phyloP scores from a whole-genome alignment of 1,284 basidiomycete species.

The Malassezia nana region DNA sequence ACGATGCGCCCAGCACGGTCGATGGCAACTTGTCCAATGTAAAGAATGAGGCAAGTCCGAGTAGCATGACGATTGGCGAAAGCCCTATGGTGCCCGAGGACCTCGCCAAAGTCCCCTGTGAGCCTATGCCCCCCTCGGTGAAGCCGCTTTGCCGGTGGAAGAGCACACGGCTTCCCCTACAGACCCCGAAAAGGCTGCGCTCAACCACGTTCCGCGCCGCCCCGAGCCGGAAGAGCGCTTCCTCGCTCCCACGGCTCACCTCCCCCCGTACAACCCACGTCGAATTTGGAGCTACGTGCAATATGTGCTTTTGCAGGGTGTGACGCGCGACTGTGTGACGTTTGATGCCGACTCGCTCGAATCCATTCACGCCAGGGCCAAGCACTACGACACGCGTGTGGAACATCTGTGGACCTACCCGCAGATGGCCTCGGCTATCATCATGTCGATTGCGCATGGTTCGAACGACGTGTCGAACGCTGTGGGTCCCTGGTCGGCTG shows the following conservation, averaged over 20 bases:
- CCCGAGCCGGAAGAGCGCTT: constrained; percentile 6
- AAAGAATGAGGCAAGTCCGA: no score
- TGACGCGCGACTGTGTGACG: background rate
- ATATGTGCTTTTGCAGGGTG: background rate
- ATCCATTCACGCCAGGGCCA: constrained; percentile 21
- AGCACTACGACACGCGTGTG: constrained; percentile 25
- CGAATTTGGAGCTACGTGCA: background rate
- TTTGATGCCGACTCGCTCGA: constrained; percentile 17
- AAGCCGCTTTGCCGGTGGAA: background rate
- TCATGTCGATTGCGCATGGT: constrained; percentile 26
- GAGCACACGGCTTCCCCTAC: no score
- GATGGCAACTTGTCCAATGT: no score
- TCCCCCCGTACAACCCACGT: background rate
- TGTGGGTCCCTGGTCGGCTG: constrained; percentile 24
- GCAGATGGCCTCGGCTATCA: constrained; percentile 28
- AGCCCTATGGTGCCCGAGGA: no score
- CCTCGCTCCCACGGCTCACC: background rate
- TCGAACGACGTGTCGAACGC: constrained; percentile 29
- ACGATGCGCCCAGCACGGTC: no score
- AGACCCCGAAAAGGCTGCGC: no score
- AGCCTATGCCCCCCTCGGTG: no score
- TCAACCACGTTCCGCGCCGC: no score
- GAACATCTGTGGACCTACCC: constrained; percentile 29
- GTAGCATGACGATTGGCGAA: no score
- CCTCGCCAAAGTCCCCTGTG: no score